Percentiles rank a stretch among this genome's conserved stretches.
phyloP scores from a whole-genome alignment of 129 eudicot genomes.

The Artemisia tridentata region DNA sequence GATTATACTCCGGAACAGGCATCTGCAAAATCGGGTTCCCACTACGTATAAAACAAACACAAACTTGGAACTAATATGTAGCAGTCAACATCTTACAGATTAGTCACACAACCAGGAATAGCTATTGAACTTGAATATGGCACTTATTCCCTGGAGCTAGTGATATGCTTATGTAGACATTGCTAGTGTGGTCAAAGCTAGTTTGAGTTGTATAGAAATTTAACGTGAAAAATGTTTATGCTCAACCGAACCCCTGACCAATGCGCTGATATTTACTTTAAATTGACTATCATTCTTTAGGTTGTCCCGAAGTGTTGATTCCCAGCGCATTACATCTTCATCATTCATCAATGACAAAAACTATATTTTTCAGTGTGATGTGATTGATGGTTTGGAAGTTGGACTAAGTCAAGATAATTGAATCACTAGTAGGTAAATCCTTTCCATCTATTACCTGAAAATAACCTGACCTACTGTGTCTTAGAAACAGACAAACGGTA shows the following conservation, averaged over 20 bases:
- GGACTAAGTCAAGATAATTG: too few species aligned
- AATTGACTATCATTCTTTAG: conserved; percentile 56
- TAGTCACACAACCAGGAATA: not conserved
- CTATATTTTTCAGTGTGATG: conserved; percentile 25
- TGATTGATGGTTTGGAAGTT: too few species aligned
- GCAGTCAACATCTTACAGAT: not conserved
- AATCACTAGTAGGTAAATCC: too few species aligned
- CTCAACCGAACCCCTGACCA: conserved; percentile 58
- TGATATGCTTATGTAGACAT: too few species aligned
- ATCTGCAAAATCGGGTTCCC: not conserved
- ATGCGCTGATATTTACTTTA: conserved; percentile 56
- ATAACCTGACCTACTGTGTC: too few species aligned
- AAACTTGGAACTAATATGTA: not conserved
- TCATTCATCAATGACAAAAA: conserved; percentile 87
- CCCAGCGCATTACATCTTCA: conserved; percentile 70
- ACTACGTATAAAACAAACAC: too few species aligned
- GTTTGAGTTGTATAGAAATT: not conserved
- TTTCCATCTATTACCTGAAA: too few species aligned
- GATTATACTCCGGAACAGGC: not conserved
- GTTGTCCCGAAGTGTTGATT: conserved; percentile 49
- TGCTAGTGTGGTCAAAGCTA: not conserved
- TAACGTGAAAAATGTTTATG: conserved; percentile 6
- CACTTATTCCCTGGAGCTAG: not conserved
- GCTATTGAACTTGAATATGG: not conserved
- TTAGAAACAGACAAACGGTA: too few species aligned